Conservation (phyloP, 2,329 filamentous ascomycete species). For the Plenodomus biglobosus region DNA sequence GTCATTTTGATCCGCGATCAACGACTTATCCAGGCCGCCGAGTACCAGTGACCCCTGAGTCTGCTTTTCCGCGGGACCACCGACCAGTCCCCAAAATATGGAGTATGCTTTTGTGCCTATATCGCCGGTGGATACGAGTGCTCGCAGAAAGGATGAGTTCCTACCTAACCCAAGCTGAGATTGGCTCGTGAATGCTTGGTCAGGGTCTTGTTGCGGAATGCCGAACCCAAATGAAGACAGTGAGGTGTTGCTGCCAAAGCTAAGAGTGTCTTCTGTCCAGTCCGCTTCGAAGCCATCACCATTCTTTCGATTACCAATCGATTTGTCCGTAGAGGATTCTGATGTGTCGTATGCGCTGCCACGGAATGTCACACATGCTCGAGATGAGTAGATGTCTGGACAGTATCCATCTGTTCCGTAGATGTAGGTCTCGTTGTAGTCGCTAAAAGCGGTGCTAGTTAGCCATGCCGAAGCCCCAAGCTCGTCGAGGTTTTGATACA, state of each 20-base stretch:
- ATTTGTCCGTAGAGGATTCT: slow-evolving; percentile 8
- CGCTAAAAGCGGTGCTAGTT: slow-evolving; percentile 8
- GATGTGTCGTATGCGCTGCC: slow-evolving; percentile 13
- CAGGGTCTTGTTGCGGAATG: slow-evolving; percentile 11
- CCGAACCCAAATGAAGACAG: slow-evolving; percentile 16
- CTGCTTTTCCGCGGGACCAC: slow-evolving; percentile 18
- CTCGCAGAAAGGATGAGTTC: slow-evolving; percentile 36
- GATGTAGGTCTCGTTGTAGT: slow-evolving; percentile 21
- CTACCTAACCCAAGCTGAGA: slow-evolving; percentile 30
- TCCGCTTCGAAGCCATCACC: slow-evolving; percentile 13
- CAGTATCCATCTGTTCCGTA: slow-evolving; percentile 14
- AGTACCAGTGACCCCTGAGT: slow-evolving; percentile 30
- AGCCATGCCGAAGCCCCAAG: not conserved
- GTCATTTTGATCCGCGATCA: slow-evolving; percentile 14
- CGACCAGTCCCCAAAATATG: slow-evolving; percentile 37
- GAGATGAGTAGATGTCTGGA: slow-evolving; percentile 4
- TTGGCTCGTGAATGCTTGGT: slow-evolving; percentile 15
- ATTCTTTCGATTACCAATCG: slow-evolving; percentile 5
- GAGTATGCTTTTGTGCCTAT: slow-evolving; percentile 36
- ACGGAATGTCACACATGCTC: slow-evolving; percentile 14
- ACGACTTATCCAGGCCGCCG: slow-evolving; percentile 25
- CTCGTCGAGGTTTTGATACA: not conserved
- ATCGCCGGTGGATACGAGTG: slow-evolving; percentile 22
- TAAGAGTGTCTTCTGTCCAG: slow-evolving; percentile 13
- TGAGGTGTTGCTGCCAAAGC: slow-evolving; percentile 8